Evolutionary conservation across 2,329 filamentous ascomycete genomes (phyloP), one percentile per base, ranked within the genome.

Genomic region (Fusarium sp.): DNA sequence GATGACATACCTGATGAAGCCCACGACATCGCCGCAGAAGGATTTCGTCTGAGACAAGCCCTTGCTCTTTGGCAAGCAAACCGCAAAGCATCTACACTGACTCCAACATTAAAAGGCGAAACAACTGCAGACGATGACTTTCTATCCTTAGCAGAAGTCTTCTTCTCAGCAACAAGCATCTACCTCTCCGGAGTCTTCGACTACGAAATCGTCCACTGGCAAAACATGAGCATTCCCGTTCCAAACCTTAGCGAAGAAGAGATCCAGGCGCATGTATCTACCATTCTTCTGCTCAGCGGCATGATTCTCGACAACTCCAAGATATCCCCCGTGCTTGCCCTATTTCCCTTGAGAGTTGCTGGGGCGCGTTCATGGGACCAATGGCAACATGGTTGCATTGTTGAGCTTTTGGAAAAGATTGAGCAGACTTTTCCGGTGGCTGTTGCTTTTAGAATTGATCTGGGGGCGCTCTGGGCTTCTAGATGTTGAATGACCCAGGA

Each of bases 121-220:
- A n/a, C 4, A 29, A 0, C 1, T 33, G 0, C 1, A 1, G 35
- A 51, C 8, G 59, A 73, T 4, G 58, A 61, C 3, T 78, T 80
- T 38, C 59, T 62, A 9, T 36, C 75, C 0, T 58, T 83, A 4
- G 70, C 77, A 0, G 64, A 31, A 0, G 27, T 78, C 4, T 82
- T 80, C 63, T 77, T 75, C 27, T 74, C 81, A 0, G 80, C 82
- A 6, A 81, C 78, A 2, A 82, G 81, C 53, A 81, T 83, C 7
- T 83, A 83, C 36, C 76, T 83, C 6, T 83, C 82, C 0, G 82
- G 81, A 0, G 75, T 80, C 3, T 83, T 81, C 35, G 82, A 83
- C 66, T 83, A 83, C 16, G 80, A 82, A 11, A 75, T 80, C 3
- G 24, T 56, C 9, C 71, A 78, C 20, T 83, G 82, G 82, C 67